These are phyloP conservation scores for Plasmodium cynomolgi DNA, from an alignment of 169 alveolate genomes.

Conservation along the genomic window DNA sequence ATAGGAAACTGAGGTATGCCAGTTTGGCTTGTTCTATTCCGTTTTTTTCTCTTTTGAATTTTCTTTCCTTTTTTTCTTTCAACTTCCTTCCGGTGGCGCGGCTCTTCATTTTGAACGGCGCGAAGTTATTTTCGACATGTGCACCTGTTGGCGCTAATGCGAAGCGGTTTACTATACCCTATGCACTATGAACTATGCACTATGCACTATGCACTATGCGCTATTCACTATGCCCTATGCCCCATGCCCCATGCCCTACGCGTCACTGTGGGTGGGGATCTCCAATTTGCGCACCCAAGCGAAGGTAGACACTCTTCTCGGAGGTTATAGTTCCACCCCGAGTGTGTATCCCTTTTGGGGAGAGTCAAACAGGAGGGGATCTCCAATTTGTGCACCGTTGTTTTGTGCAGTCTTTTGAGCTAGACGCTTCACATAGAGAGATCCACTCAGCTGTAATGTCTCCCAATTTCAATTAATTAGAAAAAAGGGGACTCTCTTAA, in stretches of 20 bases:
- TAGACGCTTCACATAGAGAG: neutral
- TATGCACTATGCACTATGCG: too few relatives aligned
- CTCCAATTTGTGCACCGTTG: neutral
- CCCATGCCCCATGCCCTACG: too few relatives aligned
- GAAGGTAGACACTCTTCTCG: neutral
- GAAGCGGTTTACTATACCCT: neutral
- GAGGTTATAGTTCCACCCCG: neutral
- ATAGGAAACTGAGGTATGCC: slow-evolving; percentile 32
- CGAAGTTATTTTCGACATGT: neutral
- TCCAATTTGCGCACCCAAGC: neutral
- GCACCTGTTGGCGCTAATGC: neutral
- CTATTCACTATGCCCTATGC: too few relatives aligned
- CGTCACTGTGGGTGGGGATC: neutral
- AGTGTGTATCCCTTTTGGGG: neutral
- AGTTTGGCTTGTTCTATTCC: neutral
- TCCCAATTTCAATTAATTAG: neutral
- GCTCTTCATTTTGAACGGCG: neutral
- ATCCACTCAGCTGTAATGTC: neutral
- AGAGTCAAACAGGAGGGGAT: neutral
- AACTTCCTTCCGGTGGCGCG: neutral
- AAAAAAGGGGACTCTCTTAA: neutral
- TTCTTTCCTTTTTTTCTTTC: neutral
- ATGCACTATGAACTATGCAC: too few relatives aligned
- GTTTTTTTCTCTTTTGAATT: neutral
- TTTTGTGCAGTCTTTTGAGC: neutral